Evolutionary conservation across 2,329 filamentous ascomycete species (phyloP), one percentile per base, ranked within the genome.

Genomic region (Fusarium irregulare): DNA sequence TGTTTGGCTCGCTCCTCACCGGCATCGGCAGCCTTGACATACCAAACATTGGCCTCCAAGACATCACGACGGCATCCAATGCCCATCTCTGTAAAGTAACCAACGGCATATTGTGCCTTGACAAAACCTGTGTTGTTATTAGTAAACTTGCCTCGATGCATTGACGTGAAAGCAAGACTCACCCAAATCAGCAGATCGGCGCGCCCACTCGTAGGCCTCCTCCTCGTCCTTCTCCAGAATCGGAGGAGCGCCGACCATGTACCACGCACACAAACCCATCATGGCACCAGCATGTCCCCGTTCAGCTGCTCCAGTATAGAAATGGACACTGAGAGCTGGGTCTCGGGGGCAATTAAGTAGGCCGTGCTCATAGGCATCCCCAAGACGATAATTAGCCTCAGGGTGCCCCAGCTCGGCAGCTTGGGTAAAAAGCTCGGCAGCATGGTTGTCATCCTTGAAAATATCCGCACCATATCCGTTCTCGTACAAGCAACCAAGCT

Each of bases 251-350:
- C 96, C 96, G 42, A 98, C 92, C 86, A 98, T 92, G 80, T 98
- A 99, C 96, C 96, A 99, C 13, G 96, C 96, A 80, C 96, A 99
- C 11, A 99, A 85, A 7, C 95, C 95, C 94, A 99, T 97, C 94
- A 98, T 98, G 49, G 94, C 95, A 49, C 90, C 87, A 0, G 94
- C 86, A 76, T 98, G 92, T 2, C 93, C 93, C 47, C 87, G 86
- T 76, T 97, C 92, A 4, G 96, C 96, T 14, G 96, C 95, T 27
- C 91, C 91, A 2, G 95, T 99, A 82, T 99, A 99, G 78, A 98
- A 99, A 79, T 99, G 96, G 12, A 99, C 94, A 70, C 94, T 98
- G 56, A 99, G 84, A 3, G 94, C 93, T 3, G 96, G 93, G 78
- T 99, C 96, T 55, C 91, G 89, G 2, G 96, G 96, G 76, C 96